Evolutionary conservation across 805 yeast genomes (phyloP).

Genomic region (Wickerhamiella sorbophila): DNA sequence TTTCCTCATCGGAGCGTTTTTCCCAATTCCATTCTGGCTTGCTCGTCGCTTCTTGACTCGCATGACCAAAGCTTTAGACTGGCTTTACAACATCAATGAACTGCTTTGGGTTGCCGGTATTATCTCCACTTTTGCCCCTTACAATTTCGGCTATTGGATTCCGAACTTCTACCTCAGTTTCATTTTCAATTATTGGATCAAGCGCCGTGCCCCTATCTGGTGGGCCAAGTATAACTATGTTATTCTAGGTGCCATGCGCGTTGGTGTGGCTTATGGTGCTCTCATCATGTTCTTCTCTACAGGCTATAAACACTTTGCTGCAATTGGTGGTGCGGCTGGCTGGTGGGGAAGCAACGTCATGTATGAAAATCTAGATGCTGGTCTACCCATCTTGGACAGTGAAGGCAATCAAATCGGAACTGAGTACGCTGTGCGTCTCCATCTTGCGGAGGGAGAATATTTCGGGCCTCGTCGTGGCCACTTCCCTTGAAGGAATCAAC

Average conservation of each 20-base stretch:
- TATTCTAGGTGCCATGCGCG: conserved; percentile 38
- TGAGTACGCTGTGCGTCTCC: not conserved
- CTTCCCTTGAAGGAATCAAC: conserved; percentile 8
- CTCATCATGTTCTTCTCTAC: conserved; percentile 41
- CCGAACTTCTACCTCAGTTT: conserved; percentile 27
- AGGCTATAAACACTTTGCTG: conserved; percentile 28
- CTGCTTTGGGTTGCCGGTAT: conserved; percentile 32
- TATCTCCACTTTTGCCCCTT: conserved; percentile 28
- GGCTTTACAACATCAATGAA: conserved; percentile 13
- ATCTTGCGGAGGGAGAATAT: conserved; percentile 17
- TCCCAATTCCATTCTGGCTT: conserved; percentile 13
- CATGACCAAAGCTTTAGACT: not conserved
- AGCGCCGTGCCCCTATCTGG: conserved; percentile 45
- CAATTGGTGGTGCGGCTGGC: conserved; percentile 27
- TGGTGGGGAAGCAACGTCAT: conserved; percentile 50
- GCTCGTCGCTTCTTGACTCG: conserved; percentile 5
- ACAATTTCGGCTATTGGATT: conserved; percentile 11
- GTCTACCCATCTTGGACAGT: not conserved
- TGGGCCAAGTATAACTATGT: conserved; percentile 37
- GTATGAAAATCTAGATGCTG: conserved; percentile 9
- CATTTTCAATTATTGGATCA: conserved; percentile 42
- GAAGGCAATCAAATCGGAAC: not conserved
- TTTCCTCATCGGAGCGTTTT: conserved; percentile 38
- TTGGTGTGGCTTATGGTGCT: conserved; percentile 48
- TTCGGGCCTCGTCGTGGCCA: conserved; percentile 22